Evolutionary conservation across 192 early-diverging fungal genomes (phyloP), one percentile per base, ranked within the genome.

Genomic region (Umbelopsis isabellina): DNA sequence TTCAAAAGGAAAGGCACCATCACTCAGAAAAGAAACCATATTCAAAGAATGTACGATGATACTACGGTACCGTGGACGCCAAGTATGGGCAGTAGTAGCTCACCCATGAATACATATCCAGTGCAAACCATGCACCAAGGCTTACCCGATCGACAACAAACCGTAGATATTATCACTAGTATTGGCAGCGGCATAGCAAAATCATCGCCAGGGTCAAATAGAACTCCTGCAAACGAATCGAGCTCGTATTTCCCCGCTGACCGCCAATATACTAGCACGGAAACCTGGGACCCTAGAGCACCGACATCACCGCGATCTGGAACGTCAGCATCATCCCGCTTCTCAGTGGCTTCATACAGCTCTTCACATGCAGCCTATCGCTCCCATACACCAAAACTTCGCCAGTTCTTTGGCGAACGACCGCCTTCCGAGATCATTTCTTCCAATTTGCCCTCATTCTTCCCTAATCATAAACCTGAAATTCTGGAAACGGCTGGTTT

Each of bases 391-490:
- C 74, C 82, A 7, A 64, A 72, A 11, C 75, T 86, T 67, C 77
- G 82, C 46, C 88, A 91, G 47, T 95, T 97, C 77, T 95, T 98
- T 77, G 96, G 95, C 37, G 95, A 98, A 76, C 90, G 97, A 11
- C 97, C 97, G 11, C 93, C 93, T 0, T 93, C 94, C 12, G 95
- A 97, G 78, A 83, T 93, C 46, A 97, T 99, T 75, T 93, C 92
- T 25, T 91, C 91, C 70, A 93, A 97, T 69, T 85, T 99, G 45
- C 86, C 90, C 58, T 91, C 94, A 69, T 99, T 93, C 78, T 99
- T 99, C 76, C 96, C 97, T 2, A 91, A 90, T 41, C 79, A 80
- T 45, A 80, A 80, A 55, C 71, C 67, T 6, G 74, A 80, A 2
- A 46, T 70, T 2, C 25, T 80, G 12, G 79, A 80, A 46, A 80